Conservation (phyloP, 2,329 filamentous ascomycete genomes). For the Aspergillus vadensis region DNA sequence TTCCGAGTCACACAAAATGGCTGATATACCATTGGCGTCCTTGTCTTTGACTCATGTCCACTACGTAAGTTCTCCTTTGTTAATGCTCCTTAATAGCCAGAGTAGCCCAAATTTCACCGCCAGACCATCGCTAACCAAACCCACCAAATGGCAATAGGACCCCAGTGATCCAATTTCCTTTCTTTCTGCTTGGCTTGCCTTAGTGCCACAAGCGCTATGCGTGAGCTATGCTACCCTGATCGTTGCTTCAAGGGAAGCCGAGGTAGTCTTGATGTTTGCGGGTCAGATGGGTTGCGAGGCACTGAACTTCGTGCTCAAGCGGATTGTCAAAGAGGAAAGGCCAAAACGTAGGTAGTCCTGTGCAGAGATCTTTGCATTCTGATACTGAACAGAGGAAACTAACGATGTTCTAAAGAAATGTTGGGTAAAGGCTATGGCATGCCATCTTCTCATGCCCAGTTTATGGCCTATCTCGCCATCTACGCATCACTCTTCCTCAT, state of each 20-base stretch:
- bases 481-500: constrained; percentile 83
- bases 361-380: not conserved
- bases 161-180: constrained; percentile 82
- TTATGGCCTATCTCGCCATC: constrained; percentile 86
- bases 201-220: constrained; percentile 88
- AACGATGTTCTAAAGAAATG: constrained; percentile 53
- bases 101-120: not conserved
- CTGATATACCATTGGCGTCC: constrained; percentile 69
- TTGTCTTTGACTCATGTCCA: constrained; percentile 94
- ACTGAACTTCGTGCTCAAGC: constrained; percentile 85
- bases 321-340: constrained; percentile 87
- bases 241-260: constrained; percentile 87
- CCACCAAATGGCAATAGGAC: constrained; percentile 60
- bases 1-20: constrained; percentile 22
- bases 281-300: constrained; percentile 92
- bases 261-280: constrained; percentile 84
- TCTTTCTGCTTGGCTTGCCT: constrained; percentile 88
- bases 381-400: not conserved
- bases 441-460: constrained; percentile 94
- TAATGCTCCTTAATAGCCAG: not conserved
- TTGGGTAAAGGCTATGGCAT: constrained; percentile 95
- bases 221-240: constrained; percentile 87
- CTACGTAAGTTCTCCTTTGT: constrained; percentile 68
- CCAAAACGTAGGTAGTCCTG: constrained; percentile 65
- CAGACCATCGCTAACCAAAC: constrained; percentile 5